Percentiles rank a stretch among this genome's conserved stretches.
These are phyloP conservation scores for Monilinia polystroma DNA, from an alignment of 2,329 filamentous ascomycete species.

Conservation along the genomic window DNA sequence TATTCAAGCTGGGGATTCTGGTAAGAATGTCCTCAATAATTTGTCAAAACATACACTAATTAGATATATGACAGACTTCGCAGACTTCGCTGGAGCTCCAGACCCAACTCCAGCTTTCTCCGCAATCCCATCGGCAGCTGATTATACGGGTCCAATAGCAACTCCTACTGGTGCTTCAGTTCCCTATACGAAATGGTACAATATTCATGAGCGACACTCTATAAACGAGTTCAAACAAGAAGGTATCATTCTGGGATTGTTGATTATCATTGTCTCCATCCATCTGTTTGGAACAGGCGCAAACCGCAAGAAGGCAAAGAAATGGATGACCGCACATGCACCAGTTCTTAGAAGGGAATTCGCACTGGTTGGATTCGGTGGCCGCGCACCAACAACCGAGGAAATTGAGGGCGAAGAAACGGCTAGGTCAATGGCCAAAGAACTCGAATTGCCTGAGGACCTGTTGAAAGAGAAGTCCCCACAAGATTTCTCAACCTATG, in stretches of 20 bases:
- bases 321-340: constrained; percentile 76
- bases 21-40: constrained; percentile 45
- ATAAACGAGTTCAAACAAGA: constrained; percentile 84
- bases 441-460: constrained; percentile 48
- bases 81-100: constrained; percentile 82
- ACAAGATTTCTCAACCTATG: constrained; percentile 84
- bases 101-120: constrained; percentile 58
- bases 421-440: constrained; percentile 43
- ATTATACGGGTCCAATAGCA: constrained; percentile 48
- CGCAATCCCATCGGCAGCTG: constrained; percentile 45
- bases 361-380: constrained; percentile 77
- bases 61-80: constrained; percentile 69
- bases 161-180: constrained; percentile 49
- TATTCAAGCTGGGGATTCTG: constrained; percentile 57
- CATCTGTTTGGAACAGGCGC: constrained; percentile 78
- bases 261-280: constrained; percentile 71
- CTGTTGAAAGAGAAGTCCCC: constrained; percentile 83
- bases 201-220: constrained; percentile 86
- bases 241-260: constrained; percentile 73
- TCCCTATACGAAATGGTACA: constrained; percentile 95
- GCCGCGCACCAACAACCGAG: constrained; percentile 48
- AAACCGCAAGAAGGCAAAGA: constrained; percentile 77
- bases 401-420: constrained; percentile 47
- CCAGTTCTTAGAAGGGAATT: constrained; percentile 77
- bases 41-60: constrained; percentile 24